Base-by-base conservation (phyloP, 2,329 filamentous ascomycete genomes). In the Arthrobotrys sphaeroides region DNA sequence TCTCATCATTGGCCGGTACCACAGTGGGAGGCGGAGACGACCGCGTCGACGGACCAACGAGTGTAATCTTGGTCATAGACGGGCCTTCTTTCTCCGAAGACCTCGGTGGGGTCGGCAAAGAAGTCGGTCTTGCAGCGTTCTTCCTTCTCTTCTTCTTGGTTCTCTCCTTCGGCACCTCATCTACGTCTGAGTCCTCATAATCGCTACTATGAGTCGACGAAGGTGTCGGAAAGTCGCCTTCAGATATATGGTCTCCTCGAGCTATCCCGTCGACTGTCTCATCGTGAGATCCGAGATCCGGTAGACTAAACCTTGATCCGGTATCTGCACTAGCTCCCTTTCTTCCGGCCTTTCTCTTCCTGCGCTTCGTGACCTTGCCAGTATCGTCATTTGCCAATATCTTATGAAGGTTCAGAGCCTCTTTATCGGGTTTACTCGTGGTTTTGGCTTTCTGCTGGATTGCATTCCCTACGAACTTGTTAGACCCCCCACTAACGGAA, bases 71-170 rank as follows among this genome's bases (percentile, higher is more conserved):
- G 7, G 51, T 18, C 42, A 24, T 10, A 10, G 18, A 36, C 10
- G 40, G 43, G 4, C 40, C 28, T 51, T 68, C 72, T n/a, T 68
- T 75, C 42, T 75, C 72, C 4, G 72, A 75, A 42, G 72, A 75
- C 31, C 57, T 62, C 43, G 72, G 72, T 28, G 72, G 72, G 2
- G 72, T 64, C 10, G 64, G 64, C 31, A 75, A 42, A 16, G 64
- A 65, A 18, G 18, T 38, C 20, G 20, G 22, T 22, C 24, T 36
- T 7, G 43, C 47, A 31, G 16, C 6, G 13, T 65, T 33, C 18
- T 75, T 75, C 57, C 57, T 45, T 51, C 64, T 49, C 24, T 65
- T 69, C 24, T 60, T 69, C 18, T 6, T 13, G n/a, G 45, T 24
- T 13, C 26, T 68, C 33, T 53, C 31, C 10, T 55, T 33, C 12